Percentiles rank a stretch among this genome's conserved stretches.
phyloP scores from a whole-genome alignment of 345 rosid genomes.

The Adansonia digitata region DNA sequence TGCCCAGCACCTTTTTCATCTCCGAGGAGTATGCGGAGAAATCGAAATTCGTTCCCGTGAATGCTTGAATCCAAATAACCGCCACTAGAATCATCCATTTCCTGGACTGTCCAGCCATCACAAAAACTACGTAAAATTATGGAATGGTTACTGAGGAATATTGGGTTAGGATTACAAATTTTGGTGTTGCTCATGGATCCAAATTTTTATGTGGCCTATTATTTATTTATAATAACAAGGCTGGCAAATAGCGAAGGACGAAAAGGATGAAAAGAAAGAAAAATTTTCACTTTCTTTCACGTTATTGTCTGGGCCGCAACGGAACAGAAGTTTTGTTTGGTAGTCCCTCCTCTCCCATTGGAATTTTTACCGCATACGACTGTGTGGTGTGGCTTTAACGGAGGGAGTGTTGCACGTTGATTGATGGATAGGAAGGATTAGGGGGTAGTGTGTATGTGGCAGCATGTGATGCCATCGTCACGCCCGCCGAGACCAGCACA shows the following conservation, averaged over 20 bases:
- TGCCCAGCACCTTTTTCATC: slow-evolving; percentile 65
- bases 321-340: not conserved
- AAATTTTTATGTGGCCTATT: slow-evolving; percentile 12
- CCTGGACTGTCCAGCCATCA: slow-evolving; percentile 75
- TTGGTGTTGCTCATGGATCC: not conserved
- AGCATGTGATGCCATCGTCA: not conserved
- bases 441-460: not conserved
- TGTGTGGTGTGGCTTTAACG: not conserved
- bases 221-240: slow-evolving; percentile 3
- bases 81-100: slow-evolving; percentile 98
- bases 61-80: slow-evolving; percentile 93
- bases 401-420: not conserved
- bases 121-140: not conserved
- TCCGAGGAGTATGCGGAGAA: slow-evolving; percentile 84
- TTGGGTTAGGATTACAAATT: not conserved
- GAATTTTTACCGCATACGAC: not conserved
- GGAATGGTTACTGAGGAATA: not conserved
- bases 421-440: not conserved
- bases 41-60: slow-evolving; percentile 95
- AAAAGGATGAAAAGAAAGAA: too few relatives aligned
- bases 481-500: not conserved
- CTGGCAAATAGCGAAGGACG: not conserved
- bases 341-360: not conserved
- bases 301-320: not conserved
- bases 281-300: not conserved